Base-by-base conservation (phyloP, 2,329 filamentous ascomycete species). In the Cercospora canescens region DNA sequence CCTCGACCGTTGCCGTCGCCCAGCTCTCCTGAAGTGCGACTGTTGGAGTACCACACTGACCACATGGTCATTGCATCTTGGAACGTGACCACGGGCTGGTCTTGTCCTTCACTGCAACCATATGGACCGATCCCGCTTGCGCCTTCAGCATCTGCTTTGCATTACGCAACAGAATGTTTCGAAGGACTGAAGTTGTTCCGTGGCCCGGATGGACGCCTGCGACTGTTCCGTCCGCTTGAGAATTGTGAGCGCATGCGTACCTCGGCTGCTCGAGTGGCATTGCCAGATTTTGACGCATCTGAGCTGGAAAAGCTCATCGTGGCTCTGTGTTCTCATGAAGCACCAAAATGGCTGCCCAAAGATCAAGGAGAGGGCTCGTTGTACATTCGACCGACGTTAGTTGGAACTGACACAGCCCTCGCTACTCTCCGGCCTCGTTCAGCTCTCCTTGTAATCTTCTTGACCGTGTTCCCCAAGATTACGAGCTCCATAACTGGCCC, bases 81-180 rank as follows among this genome's bases (percentile, higher is more conserved):
- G 92, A 87, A 83, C 48, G 81, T 78, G 21, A 75, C 80, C 35
- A 77, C 80, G 18, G 92, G 92, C 72, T 96, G 92, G 92, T 83
- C 84, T 41, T 82, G 85, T 2, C 92, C 92, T 2, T 85, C 89
- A 71, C 85, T 95, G 65, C 86, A 88, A 76, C 90, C 92, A 30
- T 94, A 92, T 78, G 90, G 90, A 0, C 90, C 91, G 14, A 82
- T 96, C 63, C 85, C 85, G 67, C 86, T 96, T 72, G 89, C 92
- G 81, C 92, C 92, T 37, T 93, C 91, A 4, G 91, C 92, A 8
- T 91, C 89, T 2, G 88, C 88, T 67, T 85, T 96, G 67, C 92
- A 96, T 83, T 96, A 95, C 79, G 92, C 92, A 18, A 95, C 92
- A 56, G 90, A 94, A 80, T 96, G 92, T 79, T 96, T 96, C 80